Evolutionary conservation across 306 rosid genomes (phyloP).

Genomic region (Quercus rubra): DNA sequence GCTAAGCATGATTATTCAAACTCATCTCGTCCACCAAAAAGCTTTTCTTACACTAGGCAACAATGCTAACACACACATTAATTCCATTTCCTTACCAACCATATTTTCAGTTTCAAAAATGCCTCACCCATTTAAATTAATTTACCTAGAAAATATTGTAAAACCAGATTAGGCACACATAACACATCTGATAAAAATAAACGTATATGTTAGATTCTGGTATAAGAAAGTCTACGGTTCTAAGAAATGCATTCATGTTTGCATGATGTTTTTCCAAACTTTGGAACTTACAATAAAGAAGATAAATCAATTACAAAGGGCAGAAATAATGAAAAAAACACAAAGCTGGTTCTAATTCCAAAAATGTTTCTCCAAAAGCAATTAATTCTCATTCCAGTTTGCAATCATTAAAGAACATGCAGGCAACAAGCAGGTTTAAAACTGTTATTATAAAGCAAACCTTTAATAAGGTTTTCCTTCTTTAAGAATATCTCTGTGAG

Average conservation of each 20-base stretch:
- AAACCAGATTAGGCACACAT: neutral
- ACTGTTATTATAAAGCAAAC: conserved; percentile 37
- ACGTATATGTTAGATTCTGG: neutral
- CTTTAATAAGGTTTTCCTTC: conserved; percentile 93
- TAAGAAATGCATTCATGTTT: neutral
- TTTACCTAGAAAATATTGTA: neutral
- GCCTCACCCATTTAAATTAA: neutral
- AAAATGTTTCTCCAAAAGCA: conserved; percentile 14
- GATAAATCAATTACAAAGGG: neutral
- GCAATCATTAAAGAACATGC: conserved; percentile 3
- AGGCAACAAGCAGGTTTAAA: conserved; percentile 10
- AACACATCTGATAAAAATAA: neutral
- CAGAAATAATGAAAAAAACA: neutral
- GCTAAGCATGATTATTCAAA: neutral
- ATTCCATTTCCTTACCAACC: neutral
- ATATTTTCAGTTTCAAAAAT: neutral
- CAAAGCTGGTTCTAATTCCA: conserved; percentile 3
- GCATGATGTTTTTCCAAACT: neutral
- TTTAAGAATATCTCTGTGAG: conserved; percentile 89
- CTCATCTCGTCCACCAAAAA: neutral
- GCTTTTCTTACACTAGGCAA: neutral
- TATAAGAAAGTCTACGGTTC: neutral
- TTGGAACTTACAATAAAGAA: neutral
- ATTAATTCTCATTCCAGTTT: conserved; percentile 8
- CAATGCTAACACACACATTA: neutral